A percentile compares a stretch with the other conserved stretches of the same genome.
phyloP scores from a whole-genome alignment of 345 rosid species.

The Brassica juncea region DNA sequence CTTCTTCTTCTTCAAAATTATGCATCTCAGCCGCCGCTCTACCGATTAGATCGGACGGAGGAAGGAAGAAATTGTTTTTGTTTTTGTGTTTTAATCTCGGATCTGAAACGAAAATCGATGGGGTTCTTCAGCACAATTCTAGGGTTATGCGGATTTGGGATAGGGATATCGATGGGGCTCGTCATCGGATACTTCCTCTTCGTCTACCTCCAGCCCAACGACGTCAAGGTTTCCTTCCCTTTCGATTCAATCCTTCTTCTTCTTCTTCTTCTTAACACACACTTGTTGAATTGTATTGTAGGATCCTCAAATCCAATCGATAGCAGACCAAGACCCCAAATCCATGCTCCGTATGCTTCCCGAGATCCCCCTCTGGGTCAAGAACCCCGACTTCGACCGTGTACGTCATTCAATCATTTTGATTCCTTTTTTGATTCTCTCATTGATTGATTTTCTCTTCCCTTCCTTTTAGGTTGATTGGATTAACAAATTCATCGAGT shows the following conservation, averaged over 20 bases:
- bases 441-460: background rate
- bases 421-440: background rate
- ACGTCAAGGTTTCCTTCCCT: conserved; percentile 80
- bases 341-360: conserved; percentile 82
- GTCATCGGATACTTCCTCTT: conserved; percentile 73
- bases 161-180: conserved; percentile 78
- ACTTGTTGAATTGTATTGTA: background rate
- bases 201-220: conserved; percentile 72
- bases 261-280: background rate
- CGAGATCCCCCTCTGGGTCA: conserved; percentile 93
- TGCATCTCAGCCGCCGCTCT: background rate
- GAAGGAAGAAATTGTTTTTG: background rate
- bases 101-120: conserved; percentile 44
- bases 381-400: conserved; percentile 89
- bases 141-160: conserved; percentile 86
- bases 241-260: background rate
- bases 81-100: background rate
- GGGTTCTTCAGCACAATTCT: conserved; percentile 68
- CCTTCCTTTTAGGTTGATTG: conserved; percentile 65
- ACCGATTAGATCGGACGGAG: background rate
- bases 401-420: conserved; percentile 48
- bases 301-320: conserved; percentile 73
- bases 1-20: background rate
- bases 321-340: conserved; percentile 75
- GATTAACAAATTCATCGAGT: conserved; percentile 75